A percentile compares a stretch with the other conserved stretches of the same genome.
phyloP scores from a whole-genome alignment of 2,329 filamentous ascomycete species.

The Tolypocladium nubicola region DNA sequence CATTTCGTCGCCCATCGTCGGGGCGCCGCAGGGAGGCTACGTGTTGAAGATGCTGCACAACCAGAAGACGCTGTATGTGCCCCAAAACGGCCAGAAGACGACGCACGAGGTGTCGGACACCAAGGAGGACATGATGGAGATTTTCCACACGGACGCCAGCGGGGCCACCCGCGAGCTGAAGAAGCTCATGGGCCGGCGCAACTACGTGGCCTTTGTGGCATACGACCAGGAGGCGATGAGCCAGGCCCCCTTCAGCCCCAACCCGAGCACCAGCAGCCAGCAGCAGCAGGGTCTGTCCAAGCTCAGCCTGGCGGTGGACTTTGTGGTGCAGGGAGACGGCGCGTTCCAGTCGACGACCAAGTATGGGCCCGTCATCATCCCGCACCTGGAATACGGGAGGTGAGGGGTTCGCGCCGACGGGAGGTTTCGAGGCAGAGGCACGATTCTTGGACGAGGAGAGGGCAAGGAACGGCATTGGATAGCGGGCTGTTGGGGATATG shows the following conservation, averaged over 20 bases:
- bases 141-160: conserved; percentile 88
- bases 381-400: conserved; percentile 65
- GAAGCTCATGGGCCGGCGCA: conserved; percentile 85
- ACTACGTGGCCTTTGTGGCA: conserved; percentile 87
- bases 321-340: conserved; percentile 90
- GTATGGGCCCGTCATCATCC: conserved; percentile 93
- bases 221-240: conserved; percentile 75
- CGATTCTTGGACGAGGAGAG: not conserved
- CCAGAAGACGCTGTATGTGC: conserved; percentile 85
- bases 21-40: conserved; percentile 74
- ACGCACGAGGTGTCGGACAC: conserved; percentile 74
- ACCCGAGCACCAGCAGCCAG: conserved; percentile 22
- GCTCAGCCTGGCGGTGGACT: conserved; percentile 86
- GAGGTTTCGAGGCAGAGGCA: not conserved
- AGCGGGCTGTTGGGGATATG: not conserved
- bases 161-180: conserved; percentile 76
- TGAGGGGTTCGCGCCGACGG: conserved; percentile 3
- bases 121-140: conserved; percentile 99
- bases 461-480: too few species aligned
- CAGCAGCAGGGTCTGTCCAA: conserved; percentile 42
- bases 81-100: conserved; percentile 71
- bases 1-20: conserved; percentile 86
- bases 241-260: conserved; percentile 26
- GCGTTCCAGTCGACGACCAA: conserved; percentile 76
- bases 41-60: conserved; percentile 92